Percentiles rank a stretch among this genome's conserved stretches.
Conservation (phyloP, 2,329 filamentous ascomycete genomes). For the Exophiala alcalophila region DNA sequence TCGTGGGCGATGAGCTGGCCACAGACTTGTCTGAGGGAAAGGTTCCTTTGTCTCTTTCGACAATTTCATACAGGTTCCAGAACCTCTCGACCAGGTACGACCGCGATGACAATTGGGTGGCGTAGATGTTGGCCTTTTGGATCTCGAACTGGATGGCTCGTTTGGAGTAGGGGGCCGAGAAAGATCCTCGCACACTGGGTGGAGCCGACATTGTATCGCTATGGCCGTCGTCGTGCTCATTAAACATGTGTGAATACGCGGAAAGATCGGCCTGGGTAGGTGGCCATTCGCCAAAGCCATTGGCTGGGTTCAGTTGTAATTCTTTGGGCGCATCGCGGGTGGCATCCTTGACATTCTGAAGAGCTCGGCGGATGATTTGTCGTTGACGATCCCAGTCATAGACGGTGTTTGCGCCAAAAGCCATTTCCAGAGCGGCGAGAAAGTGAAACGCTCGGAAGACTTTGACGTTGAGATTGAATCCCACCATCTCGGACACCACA, state of each 20-base stretch:
- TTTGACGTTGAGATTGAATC: constrained; percentile 75
- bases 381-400: constrained; percentile 76
- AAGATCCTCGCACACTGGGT: constrained; percentile 20
- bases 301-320: constrained; percentile 41
- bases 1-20: constrained; percentile 25
- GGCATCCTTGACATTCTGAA: constrained; percentile 67
- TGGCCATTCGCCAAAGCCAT: constrained; percentile 30
- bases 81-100: constrained; percentile 86
- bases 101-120: constrained; percentile 74
- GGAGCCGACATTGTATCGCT: constrained; percentile 11
- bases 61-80: constrained; percentile 69
- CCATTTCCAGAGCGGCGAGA: constrained; percentile 74
- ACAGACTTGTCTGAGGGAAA: constrained; percentile 22
- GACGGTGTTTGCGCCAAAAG: constrained; percentile 73
- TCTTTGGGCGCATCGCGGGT: constrained; percentile 67
- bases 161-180: constrained; percentile 24
- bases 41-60: constrained; percentile 42
- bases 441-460: constrained; percentile 79
- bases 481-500: constrained; percentile 67
- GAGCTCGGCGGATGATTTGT: constrained; percentile 65
- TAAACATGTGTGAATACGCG: constrained; percentile 28
- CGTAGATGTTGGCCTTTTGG: constrained; percentile 86
- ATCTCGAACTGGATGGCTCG: constrained; percentile 71
- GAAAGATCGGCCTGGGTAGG: constrained; percentile 27
- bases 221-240: constrained; percentile 22